Percentiles rank a stretch among this genome's conserved stretches.
Conservation (phyloP, 768 basidiomycete genomes). For the Tricholoma furcatifolium region DNA sequence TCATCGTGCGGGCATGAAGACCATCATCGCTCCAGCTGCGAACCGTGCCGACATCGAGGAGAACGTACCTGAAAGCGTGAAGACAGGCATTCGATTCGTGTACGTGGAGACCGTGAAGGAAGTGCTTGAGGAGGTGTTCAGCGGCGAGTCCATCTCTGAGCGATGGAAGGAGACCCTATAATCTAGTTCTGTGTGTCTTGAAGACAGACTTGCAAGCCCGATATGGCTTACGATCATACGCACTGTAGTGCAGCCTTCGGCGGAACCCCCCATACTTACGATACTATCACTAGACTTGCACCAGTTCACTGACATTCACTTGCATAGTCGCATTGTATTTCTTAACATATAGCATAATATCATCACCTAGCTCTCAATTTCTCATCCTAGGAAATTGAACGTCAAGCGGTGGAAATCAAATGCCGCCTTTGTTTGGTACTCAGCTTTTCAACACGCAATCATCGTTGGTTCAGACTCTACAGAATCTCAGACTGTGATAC, state of each 20-base stretch:
- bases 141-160: constrained; percentile 52
- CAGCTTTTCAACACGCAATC: too few relatives aligned
- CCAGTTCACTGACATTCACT: constrained; percentile 9
- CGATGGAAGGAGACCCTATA: constrained; percentile 63
- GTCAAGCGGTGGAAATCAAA: too few relatives aligned
- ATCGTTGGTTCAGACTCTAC: too few relatives aligned
- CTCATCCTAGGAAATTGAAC: too few relatives aligned
- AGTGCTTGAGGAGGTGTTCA: constrained; percentile 87
- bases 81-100: constrained; percentile 91
- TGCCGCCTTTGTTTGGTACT: too few relatives aligned
- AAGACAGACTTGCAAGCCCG: background rate
- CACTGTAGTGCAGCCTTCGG: background rate
- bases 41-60: constrained; percentile 95
- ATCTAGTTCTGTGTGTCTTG: constrained; percentile 11
- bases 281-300: constrained; percentile 13
- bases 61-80: constrained; percentile 95
- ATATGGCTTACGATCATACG: background rate
- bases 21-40: constrained; percentile 81
- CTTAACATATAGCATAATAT: constrained; percentile 16
- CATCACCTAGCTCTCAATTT: constrained; percentile 3
- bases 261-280: constrained; percentile 4
- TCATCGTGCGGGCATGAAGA: constrained; percentile 95
- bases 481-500: too few relatives aligned
- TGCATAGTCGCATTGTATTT: constrained; percentile 16
- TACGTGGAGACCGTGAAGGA: constrained; percentile 94